phyloP scores from a whole-genome alignment of 768 basidiomycete species.

The Mycena belliarum region DNA sequence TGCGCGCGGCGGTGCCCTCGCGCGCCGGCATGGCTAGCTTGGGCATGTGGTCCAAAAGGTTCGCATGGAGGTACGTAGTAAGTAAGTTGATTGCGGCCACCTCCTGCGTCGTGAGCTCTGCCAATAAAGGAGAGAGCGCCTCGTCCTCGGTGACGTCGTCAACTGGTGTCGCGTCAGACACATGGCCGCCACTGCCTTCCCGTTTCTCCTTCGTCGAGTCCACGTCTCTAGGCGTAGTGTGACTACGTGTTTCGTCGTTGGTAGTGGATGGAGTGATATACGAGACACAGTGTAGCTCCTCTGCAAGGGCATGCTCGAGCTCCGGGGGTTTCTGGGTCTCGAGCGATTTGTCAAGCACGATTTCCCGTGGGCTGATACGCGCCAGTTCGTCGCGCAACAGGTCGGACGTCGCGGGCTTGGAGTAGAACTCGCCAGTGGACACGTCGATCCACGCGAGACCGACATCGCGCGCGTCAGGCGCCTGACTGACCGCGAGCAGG shows the following conservation, averaged over 20 bases:
- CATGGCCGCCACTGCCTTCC: background rate
- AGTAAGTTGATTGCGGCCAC: constrained; percentile 60
- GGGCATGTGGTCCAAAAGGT: constrained; percentile 82
- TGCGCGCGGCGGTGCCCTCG: constrained; percentile 57
- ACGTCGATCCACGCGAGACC: constrained; percentile 95
- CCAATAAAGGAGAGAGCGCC: constrained; percentile 5
- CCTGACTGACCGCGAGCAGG: constrained; percentile 63
- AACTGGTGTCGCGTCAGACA: constrained; percentile 9
- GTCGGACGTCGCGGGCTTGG: constrained; percentile 56
- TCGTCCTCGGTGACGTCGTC: constrained; percentile 18
- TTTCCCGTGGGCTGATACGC: constrained; percentile 79
- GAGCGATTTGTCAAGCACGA: constrained; percentile 60
- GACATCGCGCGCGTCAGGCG: constrained; percentile 24
- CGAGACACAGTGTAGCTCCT: constrained; percentile 59
- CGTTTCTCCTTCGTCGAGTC: background rate
- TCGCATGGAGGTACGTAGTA: constrained; percentile 61
- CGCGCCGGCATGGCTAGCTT: constrained; percentile 54
- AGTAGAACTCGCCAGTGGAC: constrained; percentile 92
- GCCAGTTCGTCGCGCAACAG: constrained; percentile 78
- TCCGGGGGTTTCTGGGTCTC: constrained; percentile 42
- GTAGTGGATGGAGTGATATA: constrained; percentile 34
- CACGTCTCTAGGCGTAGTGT: background rate
- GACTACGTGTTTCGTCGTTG: background rate
- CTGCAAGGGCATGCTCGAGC: constrained; percentile 47
- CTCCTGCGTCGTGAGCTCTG: constrained; percentile 42